Conservation (phyloP, 140 eudicot species). For the Oenanthe javanica region DNA sequence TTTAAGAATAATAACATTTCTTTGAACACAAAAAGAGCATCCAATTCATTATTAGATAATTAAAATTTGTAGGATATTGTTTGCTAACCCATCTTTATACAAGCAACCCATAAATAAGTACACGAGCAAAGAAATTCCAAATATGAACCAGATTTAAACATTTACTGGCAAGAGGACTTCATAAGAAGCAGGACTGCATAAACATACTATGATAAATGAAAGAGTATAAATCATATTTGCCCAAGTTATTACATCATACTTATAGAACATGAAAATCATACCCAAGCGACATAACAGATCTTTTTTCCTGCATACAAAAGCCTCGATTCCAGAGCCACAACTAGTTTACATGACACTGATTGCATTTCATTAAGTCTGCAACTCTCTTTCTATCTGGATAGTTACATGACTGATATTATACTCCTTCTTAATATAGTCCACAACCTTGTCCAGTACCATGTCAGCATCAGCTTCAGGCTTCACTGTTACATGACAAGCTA, state of each 20-base stretch:
- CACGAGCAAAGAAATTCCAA: not conserved
- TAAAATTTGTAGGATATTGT: too few species aligned
- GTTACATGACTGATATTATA: constrained; percentile 90
- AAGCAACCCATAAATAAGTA: too few species aligned
- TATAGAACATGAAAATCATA: not conserved
- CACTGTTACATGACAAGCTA: constrained; percentile 81
- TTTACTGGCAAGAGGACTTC: not conserved
- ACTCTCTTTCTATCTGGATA: constrained; percentile 74
- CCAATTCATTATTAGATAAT: too few species aligned
- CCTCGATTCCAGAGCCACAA: not conserved
- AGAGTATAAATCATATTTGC: not conserved
- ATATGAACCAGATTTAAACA: not conserved
- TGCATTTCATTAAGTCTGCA: not conserved
- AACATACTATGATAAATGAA: not conserved
- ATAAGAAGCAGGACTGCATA: not conserved
- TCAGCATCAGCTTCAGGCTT: constrained; percentile 77
- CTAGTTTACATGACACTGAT: not conserved
- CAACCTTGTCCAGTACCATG: constrained; percentile 72
- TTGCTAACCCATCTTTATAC: too few species aligned
- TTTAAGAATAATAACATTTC: too few species aligned
- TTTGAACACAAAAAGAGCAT: too few species aligned
- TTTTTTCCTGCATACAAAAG: not conserved
- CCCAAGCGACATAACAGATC: not conserved
- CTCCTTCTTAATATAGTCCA: constrained; percentile 67
- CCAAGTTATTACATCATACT: not conserved